Percentiles rank a stretch among this genome's conserved stretches.
Conservation (phyloP, 2,329 filamentous ascomycete genomes). For the Fusarium keratoplasticum region DNA sequence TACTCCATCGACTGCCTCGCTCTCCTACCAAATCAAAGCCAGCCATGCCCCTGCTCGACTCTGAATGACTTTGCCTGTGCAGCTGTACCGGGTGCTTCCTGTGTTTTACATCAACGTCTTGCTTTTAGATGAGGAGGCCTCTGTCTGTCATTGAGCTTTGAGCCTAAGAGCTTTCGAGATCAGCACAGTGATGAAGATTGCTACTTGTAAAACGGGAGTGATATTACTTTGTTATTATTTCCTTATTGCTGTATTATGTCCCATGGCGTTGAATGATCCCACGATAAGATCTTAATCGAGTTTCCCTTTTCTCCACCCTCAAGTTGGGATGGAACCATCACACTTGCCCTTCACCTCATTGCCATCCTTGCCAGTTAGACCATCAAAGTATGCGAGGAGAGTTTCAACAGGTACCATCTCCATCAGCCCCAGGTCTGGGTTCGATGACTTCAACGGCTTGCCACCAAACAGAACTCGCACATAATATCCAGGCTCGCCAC, state of each 20-base stretch:
- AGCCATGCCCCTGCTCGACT: background rate
- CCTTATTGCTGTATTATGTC: background rate
- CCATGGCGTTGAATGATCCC: background rate
- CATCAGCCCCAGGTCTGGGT: slow-evolving; percentile 73
- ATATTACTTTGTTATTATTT: background rate
- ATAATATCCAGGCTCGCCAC: slow-evolving; percentile 54
- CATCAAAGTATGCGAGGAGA: slow-evolving; percentile 78
- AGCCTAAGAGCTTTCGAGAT: background rate
- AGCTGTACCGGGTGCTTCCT: background rate
- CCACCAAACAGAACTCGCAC: slow-evolving; percentile 80
- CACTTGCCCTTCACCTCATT: slow-evolving; percentile 55
- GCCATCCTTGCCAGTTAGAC: slow-evolving; percentile 69
- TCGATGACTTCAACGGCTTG: slow-evolving; percentile 73
- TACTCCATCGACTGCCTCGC: background rate
- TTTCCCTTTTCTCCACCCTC: background rate
- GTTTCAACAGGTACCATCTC: slow-evolving; percentile 77
- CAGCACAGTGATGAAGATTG: background rate
- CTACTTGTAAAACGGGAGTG: background rate
- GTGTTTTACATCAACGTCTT: background rate
- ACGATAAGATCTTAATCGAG: too few relatives aligned
- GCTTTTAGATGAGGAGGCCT: background rate
- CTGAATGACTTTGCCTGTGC: background rate
- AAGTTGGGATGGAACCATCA: slow-evolving; percentile 12
- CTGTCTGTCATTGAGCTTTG: background rate
- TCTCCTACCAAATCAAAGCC: background rate